Conservation (phyloP, 2,329 filamentous ascomycete species). For the Fusarium dimerum region DNA sequence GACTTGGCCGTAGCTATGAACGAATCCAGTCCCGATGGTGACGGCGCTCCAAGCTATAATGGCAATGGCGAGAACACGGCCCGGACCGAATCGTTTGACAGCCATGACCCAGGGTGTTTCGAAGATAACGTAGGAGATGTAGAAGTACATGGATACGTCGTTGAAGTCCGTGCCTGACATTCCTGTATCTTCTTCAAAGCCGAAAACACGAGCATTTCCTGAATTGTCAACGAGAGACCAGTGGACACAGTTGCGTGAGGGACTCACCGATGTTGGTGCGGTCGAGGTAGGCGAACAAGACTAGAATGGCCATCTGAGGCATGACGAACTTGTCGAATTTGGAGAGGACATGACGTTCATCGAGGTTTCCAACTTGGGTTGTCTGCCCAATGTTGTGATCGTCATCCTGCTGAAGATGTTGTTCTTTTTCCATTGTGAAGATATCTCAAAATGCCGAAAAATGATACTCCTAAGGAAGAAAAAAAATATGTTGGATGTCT, state of each 20-base stretch:
- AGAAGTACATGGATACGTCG: slow-evolving; percentile 32
- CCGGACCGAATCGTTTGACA: slow-evolving; percentile 33
- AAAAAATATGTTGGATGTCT: too few relatives aligned
- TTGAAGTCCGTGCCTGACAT: slow-evolving; percentile 35
- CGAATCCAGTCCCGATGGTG: slow-evolving; percentile 35
- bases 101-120: slow-evolving; percentile 34
- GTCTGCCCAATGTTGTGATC: background rate
- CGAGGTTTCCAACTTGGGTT: background rate
- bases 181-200: slow-evolving; percentile 34
- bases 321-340: slow-evolving; percentile 32
- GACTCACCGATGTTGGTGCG: slow-evolving; percentile 28
- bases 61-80: slow-evolving; percentile 27
- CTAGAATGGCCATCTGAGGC: slow-evolving; percentile 27
- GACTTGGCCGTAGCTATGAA: slow-evolving; percentile 27
- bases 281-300: slow-evolving; percentile 29
- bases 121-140: slow-evolving; percentile 35
- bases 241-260: background rate
- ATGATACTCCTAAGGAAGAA: too few relatives aligned
- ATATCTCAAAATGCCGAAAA: too few relatives aligned
- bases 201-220: slow-evolving; percentile 38
- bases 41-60: slow-evolving; percentile 36
- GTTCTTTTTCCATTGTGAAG: background rate
- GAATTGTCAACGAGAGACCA: background rate
- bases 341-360: slow-evolving; percentile 16
- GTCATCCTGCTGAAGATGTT: background rate